phyloP scores from a whole-genome alignment of 108 stramenopile species.

The Cyclotella choctawhatcheeana region DNA sequence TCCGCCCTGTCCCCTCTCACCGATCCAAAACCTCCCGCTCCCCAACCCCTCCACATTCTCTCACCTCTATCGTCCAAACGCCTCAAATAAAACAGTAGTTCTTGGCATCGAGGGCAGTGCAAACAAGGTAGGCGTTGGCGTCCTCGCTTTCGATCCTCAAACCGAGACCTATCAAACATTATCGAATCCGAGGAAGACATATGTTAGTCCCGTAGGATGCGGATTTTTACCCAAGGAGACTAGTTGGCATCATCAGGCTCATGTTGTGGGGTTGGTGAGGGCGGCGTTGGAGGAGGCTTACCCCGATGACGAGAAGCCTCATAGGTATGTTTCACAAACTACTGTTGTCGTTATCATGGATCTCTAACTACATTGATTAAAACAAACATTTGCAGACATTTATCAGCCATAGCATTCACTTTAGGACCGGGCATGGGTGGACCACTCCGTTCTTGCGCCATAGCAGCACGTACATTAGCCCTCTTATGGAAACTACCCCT shows the following conservation, averaged over 20 bases:
- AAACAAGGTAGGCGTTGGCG: constrained; percentile 98
- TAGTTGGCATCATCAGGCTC: constrained; percentile 96
- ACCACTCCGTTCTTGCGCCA: constrained; percentile 92
- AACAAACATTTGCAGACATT: constrained; percentile 15
- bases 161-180: constrained; percentile 84
- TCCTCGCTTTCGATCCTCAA: constrained; percentile 83
- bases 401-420: constrained; percentile 88
- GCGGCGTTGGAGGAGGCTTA: constrained; percentile 90
- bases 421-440: constrained; percentile 99
- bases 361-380: neutral
- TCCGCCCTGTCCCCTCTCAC: constrained; percentile 49
- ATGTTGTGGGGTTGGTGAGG: constrained; percentile 91
- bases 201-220: constrained; percentile 92
- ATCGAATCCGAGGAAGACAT: constrained; percentile 97
- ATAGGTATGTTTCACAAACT: constrained; percentile 12
- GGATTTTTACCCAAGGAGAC: constrained; percentile 99
- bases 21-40: constrained; percentile 48
- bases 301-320: constrained; percentile 52
- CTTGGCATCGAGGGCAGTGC: constrained; percentile 99
- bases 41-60: constrained; percentile 41
- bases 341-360: neutral
- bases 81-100: constrained; percentile 51
- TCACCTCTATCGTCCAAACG: constrained; percentile 37
- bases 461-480: constrained; percentile 85
- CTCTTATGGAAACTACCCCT: constrained; percentile 92